A percentile compares a stretch with the other conserved stretches of the same genome.
Conservation (phyloP, 768 basidiomycete genomes). For the Lactarius sanguifluus region DNA sequence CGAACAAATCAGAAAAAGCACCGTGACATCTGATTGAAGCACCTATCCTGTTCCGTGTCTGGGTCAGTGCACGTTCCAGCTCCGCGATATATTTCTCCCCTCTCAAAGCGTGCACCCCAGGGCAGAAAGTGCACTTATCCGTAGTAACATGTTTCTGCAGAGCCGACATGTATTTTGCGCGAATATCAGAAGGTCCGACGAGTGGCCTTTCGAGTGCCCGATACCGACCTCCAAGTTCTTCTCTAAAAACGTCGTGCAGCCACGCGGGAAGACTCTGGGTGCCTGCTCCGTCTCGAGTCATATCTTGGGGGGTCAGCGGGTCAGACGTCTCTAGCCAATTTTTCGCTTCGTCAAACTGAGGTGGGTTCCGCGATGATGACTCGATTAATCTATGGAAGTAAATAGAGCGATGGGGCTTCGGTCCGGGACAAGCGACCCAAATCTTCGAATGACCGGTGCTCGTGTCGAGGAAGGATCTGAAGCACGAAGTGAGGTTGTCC, state of each 20-base stretch:
- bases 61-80: background rate
- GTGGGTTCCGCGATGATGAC: no score
- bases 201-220: background rate
- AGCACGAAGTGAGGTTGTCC: background rate
- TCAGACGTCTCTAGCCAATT: background rate
- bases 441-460: background rate
- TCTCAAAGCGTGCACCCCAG: background rate
- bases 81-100: slow-evolving; percentile 3
- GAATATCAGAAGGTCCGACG: background rate
- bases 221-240: background rate
- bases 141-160: background rate
- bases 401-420: no score
- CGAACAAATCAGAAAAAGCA: no score
- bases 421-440: background rate
- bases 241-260: background rate
- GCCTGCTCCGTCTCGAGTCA: background rate
- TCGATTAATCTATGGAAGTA: no score
- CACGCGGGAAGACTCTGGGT: background rate
- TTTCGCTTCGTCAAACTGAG: background rate
- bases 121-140: background rate
- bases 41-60: background rate
- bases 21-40: background rate
- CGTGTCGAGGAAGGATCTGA: background rate
- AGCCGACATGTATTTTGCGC: background rate
- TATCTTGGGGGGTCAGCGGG: background rate